These are phyloP conservation scores for Trametes sanguinea DNA, from an alignment of 768 basidiomycete species.

Conservation along the genomic window DNA sequence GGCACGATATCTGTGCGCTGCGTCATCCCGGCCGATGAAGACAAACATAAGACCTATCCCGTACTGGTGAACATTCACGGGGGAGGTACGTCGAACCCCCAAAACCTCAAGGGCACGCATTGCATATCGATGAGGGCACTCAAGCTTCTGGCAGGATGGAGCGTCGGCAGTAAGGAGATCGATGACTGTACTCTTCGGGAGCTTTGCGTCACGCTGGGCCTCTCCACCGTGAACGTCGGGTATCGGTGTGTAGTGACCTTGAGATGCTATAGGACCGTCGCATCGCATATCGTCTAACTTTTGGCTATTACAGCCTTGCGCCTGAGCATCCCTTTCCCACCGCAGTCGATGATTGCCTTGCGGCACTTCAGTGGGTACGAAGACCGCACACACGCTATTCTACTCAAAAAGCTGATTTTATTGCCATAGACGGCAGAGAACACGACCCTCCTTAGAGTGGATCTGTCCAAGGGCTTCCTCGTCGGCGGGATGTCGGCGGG, in stretches of 20 bases:
- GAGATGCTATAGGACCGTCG: too few relatives aligned
- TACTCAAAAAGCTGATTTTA: too few relatives aligned
- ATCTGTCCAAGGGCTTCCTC: constrained; percentile 30
- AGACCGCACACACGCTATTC: background rate
- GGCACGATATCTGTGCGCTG: constrained; percentile 7
- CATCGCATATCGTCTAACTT: too few relatives aligned
- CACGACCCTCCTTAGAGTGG: constrained; percentile 13
- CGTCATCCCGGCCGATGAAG: background rate
- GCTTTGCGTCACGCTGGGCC: too few relatives aligned
- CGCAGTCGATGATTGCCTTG: background rate
- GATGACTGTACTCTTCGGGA: too few relatives aligned
- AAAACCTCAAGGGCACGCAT: too few relatives aligned
- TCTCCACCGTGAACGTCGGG: too few relatives aligned
- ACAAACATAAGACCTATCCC: constrained; percentile 3
- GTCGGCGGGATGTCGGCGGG: constrained; percentile 31
- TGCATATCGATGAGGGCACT: too few relatives aligned
- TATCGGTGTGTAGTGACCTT: too few relatives aligned
- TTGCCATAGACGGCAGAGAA: constrained; percentile 14
- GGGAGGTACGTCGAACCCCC: constrained; percentile 9
- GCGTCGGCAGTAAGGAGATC: background rate
- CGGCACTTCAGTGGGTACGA: constrained; percentile 30
- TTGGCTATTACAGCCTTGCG: too few relatives aligned
- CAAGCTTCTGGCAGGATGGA: constrained; percentile 3
- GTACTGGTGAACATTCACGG: constrained; percentile 15
- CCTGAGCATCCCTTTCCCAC: too few relatives aligned